These are phyloP conservation scores for maize (Zea mays) DNA, from an alignment of 176 grass and related monocot genomes.

Conservation along the genomic window DNA sequence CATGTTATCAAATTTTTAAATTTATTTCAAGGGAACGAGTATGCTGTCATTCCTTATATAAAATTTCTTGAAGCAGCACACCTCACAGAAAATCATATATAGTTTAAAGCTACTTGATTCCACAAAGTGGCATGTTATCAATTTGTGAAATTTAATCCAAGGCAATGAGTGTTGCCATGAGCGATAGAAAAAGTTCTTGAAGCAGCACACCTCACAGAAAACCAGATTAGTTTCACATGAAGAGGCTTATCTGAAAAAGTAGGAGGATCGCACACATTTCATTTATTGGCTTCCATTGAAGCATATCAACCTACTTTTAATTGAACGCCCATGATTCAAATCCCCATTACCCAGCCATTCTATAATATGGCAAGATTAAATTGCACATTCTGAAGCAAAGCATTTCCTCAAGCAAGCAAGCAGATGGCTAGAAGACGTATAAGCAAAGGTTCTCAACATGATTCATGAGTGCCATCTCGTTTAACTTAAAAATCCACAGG, in stretches of 20 bases:
- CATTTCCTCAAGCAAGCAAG: background rate
- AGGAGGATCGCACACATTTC: slow-evolving; percentile 6
- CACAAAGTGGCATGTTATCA: slow-evolving; percentile 6
- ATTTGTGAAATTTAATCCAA: slow-evolving; percentile 15
- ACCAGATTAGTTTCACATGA: slow-evolving; percentile 24
- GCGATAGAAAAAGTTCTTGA: background rate
- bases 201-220: background rate
- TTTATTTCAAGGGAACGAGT: slow-evolving; percentile 1
- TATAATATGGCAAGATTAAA: background rate
- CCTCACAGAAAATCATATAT: background rate
- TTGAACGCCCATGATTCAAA: slow-evolving; percentile 17
- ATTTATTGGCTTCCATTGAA: background rate
- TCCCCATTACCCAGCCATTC: background rate
- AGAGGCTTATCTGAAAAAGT: slow-evolving; percentile 1
- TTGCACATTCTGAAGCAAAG: background rate
- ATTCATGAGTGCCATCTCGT: background rate
- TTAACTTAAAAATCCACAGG: background rate
- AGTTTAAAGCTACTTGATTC: slow-evolving; percentile 54
- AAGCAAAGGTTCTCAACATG: background rate
- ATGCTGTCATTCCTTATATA: background rate
- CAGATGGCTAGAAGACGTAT: background rate
- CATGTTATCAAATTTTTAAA: slow-evolving; percentile 11
- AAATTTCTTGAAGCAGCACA: background rate
- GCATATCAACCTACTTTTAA: background rate
- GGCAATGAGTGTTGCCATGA: background rate